phyloP scores from a whole-genome alignment of 2,329 filamentous ascomycete species.

The Elsinoe fawcettii region DNA sequence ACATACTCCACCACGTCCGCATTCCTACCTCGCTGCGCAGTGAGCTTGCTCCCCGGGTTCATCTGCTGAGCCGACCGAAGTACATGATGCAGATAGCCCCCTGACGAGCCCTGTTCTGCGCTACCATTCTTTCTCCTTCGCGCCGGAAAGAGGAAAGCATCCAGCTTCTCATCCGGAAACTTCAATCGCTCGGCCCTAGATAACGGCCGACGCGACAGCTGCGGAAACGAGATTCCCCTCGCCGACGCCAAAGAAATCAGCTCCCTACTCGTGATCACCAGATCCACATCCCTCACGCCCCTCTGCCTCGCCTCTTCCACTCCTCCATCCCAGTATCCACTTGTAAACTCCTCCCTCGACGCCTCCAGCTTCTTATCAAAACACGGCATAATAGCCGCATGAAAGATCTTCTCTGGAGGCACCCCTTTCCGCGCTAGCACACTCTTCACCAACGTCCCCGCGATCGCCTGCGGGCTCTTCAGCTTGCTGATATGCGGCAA shows the following conservation, averaged over 20 bases:
- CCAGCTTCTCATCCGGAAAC: constrained; percentile 67
- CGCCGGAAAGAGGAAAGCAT: constrained; percentile 65
- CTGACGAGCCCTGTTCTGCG: constrained; percentile 63
- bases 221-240: constrained; percentile 68
- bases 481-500: constrained; percentile 82
- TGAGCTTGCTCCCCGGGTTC: constrained; percentile 64
- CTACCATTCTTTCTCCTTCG: constrained; percentile 39
- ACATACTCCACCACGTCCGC: constrained; percentile 83
- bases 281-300: constrained; percentile 82
- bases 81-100: constrained; percentile 81
- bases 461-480: constrained; percentile 89
- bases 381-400: constrained; percentile 93
- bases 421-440: constrained; percentile 66
- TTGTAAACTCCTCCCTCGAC: constrained; percentile 83
- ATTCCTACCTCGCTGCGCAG: constrained; percentile 70
- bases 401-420: constrained; percentile 76
- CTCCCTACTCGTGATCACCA: constrained; percentile 94
- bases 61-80: constrained; percentile 64
- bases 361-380: constrained; percentile 99
- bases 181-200: constrained; percentile 39
- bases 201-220: constrained; percentile 54
- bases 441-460: constrained; percentile 84
- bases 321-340: constrained; percentile 57
- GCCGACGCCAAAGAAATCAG: constrained; percentile 81
- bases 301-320: constrained; percentile 20